Evolutionary conservation across 2,329 filamentous ascomycete species (phyloP).

Genomic region (Fusarium praegraminearum): DNA sequence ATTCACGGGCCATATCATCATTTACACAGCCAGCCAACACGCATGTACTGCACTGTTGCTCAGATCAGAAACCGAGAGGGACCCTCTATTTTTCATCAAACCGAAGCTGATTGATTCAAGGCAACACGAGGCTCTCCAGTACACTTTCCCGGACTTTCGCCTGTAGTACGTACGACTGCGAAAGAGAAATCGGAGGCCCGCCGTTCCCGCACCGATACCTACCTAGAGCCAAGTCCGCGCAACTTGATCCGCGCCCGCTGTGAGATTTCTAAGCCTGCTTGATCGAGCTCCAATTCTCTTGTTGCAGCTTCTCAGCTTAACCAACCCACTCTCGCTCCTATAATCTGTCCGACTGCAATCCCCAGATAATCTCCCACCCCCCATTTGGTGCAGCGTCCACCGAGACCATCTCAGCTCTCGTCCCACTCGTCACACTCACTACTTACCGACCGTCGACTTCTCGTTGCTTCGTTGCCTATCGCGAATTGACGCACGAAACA

Average conservation of each 20-base stretch:
- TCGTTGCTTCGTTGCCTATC: constrained; percentile 41
- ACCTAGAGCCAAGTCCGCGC: constrained; percentile 35
- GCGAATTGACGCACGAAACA: constrained; percentile 40
- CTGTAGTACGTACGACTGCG: constrained; percentile 18
- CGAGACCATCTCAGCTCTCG: constrained; percentile 49
- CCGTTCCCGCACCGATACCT: constrained; percentile 22
- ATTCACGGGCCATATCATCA: constrained; percentile 41
- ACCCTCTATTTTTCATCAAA: constrained; percentile 38
- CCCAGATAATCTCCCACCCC: constrained; percentile 44
- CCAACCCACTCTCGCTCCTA: constrained; percentile 37
- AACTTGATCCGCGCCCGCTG: constrained; percentile 45
- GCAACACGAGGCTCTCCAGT: constrained; percentile 32
- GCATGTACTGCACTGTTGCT: constrained; percentile 28
- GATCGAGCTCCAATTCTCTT: constrained; percentile 39
- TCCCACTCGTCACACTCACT: constrained; percentile 48
- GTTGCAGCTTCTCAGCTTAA: constrained; percentile 41
- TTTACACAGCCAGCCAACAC: constrained; percentile 40
- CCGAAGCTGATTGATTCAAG: constrained; percentile 42
- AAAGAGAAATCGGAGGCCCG: constrained; percentile 29
- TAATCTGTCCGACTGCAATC: constrained; percentile 41
- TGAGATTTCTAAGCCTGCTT: constrained; percentile 41
- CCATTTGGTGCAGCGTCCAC: constrained; percentile 44
- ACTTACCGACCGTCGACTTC: constrained; percentile 37
- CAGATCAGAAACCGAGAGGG: constrained; percentile 23
- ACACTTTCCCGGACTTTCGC: constrained; percentile 24